phyloP scores from a whole-genome alignment of 2,329 filamentous ascomycete genomes.

The Chaetothyriales sp. region DNA sequence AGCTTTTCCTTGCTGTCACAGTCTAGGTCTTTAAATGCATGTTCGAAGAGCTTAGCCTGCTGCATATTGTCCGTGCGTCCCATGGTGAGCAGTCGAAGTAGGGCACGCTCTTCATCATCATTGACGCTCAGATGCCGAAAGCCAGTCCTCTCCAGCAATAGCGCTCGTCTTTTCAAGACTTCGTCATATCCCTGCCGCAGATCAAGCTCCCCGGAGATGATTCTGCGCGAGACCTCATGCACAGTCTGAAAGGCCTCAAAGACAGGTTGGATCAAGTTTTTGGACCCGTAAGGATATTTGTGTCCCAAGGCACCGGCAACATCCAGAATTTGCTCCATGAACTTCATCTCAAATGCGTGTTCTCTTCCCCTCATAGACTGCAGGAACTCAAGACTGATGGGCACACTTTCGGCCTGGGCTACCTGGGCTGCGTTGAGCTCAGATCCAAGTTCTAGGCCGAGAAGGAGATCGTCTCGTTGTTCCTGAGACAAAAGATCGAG shows the following conservation, averaged over 20 bases:
- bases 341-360: slow-evolving; percentile 23
- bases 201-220: slow-evolving; percentile 16
- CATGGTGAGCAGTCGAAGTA: slow-evolving; percentile 26
- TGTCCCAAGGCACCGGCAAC: slow-evolving; percentile 26
- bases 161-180: slow-evolving; percentile 20
- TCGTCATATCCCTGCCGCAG: slow-evolving; percentile 22
- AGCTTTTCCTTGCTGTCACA: slow-evolving; percentile 13
- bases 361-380: slow-evolving; percentile 15
- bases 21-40: slow-evolving; percentile 18
- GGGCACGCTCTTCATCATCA: slow-evolving; percentile 19
- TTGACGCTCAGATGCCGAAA: slow-evolving; percentile 20
- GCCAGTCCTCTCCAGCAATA: slow-evolving; percentile 18
- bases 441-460: slow-evolving; percentile 23
- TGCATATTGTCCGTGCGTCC: slow-evolving; percentile 20
- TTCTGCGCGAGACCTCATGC: slow-evolving; percentile 19
- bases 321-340: slow-evolving; percentile 26
- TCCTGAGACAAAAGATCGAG: slow-evolving; percentile 17
- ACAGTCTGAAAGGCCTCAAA: slow-evolving; percentile 21
- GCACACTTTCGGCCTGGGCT: slow-evolving; percentile 26
- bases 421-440: slow-evolving; percentile 26
- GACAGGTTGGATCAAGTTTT: slow-evolving; percentile 22
- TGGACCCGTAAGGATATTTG: slow-evolving; percentile 20
- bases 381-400: slow-evolving; percentile 19
- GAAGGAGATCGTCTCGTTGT: slow-evolving; percentile 19
- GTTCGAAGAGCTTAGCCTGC: slow-evolving; percentile 20